These are phyloP conservation scores for Termitomyces sp. DNA, from an alignment of 768 basidiomycete genomes.

Conservation along the genomic window DNA sequence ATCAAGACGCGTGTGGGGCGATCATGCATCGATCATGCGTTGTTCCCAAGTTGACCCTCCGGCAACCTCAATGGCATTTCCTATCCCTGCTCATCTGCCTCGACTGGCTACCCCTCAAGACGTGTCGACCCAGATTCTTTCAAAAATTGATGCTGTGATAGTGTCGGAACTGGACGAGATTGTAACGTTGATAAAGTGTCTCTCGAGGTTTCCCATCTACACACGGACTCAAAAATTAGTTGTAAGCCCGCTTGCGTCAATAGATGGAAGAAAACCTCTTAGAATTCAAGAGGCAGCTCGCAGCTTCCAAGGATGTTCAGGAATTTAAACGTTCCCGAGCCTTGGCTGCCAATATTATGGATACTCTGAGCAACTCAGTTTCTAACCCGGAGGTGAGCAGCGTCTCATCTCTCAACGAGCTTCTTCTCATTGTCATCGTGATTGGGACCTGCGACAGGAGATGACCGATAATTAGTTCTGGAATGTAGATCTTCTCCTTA, in stretches of 20 bases:
- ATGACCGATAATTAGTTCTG: too few species aligned
- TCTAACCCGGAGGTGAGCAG: constrained; percentile 56
- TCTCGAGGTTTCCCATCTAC: not conserved
- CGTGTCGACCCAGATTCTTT: constrained; percentile 67
- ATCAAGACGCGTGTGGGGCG: constrained; percentile 16
- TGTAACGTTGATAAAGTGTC: constrained; percentile 66
- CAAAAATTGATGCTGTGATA: constrained; percentile 68
- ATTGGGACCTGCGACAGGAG: too few species aligned
- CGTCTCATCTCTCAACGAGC: not conserved
- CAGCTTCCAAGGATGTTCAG: constrained; percentile 63
- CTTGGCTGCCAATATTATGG: constrained; percentile 51
- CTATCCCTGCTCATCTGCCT: constrained; percentile 70
- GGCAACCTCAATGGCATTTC: constrained; percentile 69
- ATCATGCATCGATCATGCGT: too few species aligned
- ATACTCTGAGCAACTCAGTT: constrained; percentile 45
- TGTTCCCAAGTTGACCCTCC: too few species aligned
- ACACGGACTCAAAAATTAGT: constrained; percentile 2
- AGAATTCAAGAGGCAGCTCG: constrained; percentile 59
- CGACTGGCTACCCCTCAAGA: constrained; percentile 57
- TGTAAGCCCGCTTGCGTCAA: constrained; percentile 66
- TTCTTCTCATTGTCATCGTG: too few species aligned
- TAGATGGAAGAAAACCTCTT: constrained; percentile 65
- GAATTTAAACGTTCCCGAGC: constrained; percentile 48
- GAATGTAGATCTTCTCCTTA: too few species aligned
- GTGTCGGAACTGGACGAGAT: constrained; percentile 68